Conservation (phyloP, 306 rosid genomes). For the Cercis canadensis region DNA sequence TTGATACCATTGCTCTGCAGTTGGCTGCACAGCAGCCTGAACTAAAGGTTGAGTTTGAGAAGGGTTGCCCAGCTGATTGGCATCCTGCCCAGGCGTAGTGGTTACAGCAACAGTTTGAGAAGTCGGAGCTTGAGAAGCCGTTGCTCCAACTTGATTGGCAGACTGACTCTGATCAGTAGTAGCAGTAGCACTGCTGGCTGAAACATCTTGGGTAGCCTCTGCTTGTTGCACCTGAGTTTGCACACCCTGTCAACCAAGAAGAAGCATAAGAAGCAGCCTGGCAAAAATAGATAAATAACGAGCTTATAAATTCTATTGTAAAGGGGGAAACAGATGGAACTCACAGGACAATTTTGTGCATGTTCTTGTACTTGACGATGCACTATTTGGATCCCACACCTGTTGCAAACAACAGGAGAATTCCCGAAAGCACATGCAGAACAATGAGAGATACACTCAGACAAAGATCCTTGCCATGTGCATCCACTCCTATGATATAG, state of each 20-base stretch:
- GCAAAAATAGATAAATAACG: constrained; percentile 11
- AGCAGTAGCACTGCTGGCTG: constrained; percentile 52
- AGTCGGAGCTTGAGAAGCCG: constrained; percentile 58
- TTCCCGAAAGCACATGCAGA: constrained; percentile 88
- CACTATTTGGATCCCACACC: constrained; percentile 88
- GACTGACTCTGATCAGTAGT: constrained; percentile 63
- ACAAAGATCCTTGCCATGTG: constrained; percentile 90
- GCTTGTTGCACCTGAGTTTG: constrained; percentile 73
- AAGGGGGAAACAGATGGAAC: constrained; percentile 38
- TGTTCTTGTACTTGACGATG: constrained; percentile 98
- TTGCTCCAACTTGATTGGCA: constrained; percentile 47
- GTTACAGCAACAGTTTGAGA: constrained; percentile 58
- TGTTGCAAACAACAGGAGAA: constrained; percentile 93
- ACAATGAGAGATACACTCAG: constrained; percentile 87
- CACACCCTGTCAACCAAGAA: constrained; percentile 68
- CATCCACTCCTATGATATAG: constrained; percentile 93
- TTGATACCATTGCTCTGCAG: constrained; percentile 91
- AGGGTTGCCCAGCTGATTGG: constrained; percentile 56
- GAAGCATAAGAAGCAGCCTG: constrained; percentile 26
- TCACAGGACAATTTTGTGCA: constrained; percentile 84
- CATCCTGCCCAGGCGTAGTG: constrained; percentile 63
- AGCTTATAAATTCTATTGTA: neutral
- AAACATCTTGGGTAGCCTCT: constrained; percentile 52
- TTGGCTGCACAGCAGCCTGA: constrained; percentile 61
- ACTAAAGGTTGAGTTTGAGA: constrained; percentile 67